These are phyloP conservation scores for Pestalotiopsis sp. DNA, from an alignment of 2,329 filamentous ascomycete genomes.

Conservation along the genomic window DNA sequence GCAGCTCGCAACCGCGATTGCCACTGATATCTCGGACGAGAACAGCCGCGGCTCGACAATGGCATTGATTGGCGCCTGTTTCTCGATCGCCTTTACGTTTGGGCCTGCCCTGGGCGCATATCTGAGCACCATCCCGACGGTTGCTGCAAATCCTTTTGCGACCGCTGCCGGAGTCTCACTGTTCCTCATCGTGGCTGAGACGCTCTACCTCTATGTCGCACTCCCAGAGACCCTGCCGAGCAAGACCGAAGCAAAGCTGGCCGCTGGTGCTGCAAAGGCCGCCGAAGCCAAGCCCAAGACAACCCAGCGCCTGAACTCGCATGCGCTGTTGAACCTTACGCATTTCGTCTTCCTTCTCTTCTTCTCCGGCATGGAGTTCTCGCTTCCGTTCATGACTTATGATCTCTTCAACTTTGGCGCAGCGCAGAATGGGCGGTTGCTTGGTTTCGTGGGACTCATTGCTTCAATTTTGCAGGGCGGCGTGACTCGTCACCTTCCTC, in stretches of 20 bases:
- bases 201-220: conserved; percentile 77
- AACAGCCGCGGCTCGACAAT: conserved; percentile 84
- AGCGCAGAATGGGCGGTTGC: conserved; percentile 76
- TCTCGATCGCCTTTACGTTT: conserved; percentile 96
- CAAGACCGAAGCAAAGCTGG: conserved; percentile 21
- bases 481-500: conserved; percentile 82
- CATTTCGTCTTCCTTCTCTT: conserved; percentile 93
- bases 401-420: conserved; percentile 85
- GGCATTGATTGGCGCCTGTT: conserved; percentile 94
- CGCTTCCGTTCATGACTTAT: conserved; percentile 94
- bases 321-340: conserved; percentile 76
- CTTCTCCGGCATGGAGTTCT: conserved; percentile 98
- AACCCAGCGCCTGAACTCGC: conserved; percentile 73
- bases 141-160: conserved; percentile 90
- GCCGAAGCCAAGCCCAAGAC: conserved; percentile 19
- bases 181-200: conserved; percentile 81
- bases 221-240: conserved; percentile 85
- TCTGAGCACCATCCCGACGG: conserved; percentile 72
- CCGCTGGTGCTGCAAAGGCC: conserved; percentile 20
- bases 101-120: conserved; percentile 90
- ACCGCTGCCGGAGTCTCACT: conserved; percentile 88
- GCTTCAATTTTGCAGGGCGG: conserved; percentile 91
- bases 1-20: conserved; percentile 93
- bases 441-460: conserved; percentile 89
- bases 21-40: conserved; percentile 91